Evolutionary conservation across 805 yeast species (phyloP), one percentile per base, ranked within the genome.

Genomic region (Sugiyamaella valdiviana): DNA sequence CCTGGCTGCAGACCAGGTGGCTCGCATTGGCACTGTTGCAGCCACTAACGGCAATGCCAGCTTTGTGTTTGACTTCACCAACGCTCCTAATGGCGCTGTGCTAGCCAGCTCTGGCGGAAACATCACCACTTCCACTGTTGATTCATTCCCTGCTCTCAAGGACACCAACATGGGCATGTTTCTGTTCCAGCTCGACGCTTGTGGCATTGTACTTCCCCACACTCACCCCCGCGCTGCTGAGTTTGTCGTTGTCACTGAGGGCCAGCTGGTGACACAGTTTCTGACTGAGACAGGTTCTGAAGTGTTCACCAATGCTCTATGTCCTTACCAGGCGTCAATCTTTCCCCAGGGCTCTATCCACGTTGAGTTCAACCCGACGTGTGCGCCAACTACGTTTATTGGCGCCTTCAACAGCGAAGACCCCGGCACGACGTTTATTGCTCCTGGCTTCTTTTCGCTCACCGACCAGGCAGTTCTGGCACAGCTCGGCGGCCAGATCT

Each of bases 271-370:
- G 9, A 52, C 56, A 7, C 54, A 52, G 40, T 52, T 54, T 45
- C 40, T 54, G 14, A 48, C 54, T 12, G 57, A 54, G 24, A 44
- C 54, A 2, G 56, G 56, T 16, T 44, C 51, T 3, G 51, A 43
- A 2, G 45, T 50, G 22, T 46, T 46, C 38, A 39, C 54, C 17
- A 46, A 42, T 29, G 26, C 39, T 10, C 35, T 54, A 24, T 20
- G 36, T 3, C 36, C 32, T 7, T 45, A 44, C 36, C 53, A 54
- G 42, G 46, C 50, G 14, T 49, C 54, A 10, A 36, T 52, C 22
- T 54, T 52, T 44, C 57, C 57, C 16, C 32, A 36, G 20, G 57
- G 57, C 23, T 43, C 57, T 2, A 35, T 54, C 35, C 57, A 52
- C 32, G 48, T 44, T n/a, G 57, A 50, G 38, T 45, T 26, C 49